Evolutionary conservation across 352 stramenopile genomes (phyloP).

Genomic region (Globisporangium recalcitrans): DNA sequence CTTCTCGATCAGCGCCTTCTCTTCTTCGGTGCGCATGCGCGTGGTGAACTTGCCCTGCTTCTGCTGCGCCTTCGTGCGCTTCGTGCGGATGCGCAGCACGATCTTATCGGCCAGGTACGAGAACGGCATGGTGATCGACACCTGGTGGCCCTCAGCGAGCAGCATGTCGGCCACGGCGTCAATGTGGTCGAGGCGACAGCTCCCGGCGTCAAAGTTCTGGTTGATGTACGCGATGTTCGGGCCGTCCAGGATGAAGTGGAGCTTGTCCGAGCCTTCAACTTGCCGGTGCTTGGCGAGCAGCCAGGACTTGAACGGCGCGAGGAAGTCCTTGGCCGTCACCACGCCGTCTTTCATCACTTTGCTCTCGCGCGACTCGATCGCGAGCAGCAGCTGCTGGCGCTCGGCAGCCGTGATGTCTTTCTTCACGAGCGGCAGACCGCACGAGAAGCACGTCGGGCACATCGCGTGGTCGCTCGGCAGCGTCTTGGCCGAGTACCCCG

Average conservation of each 20-base stretch:
- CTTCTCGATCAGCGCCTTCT: conserved; percentile 53
- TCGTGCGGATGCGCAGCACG: conserved; percentile 52
- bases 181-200: conserved; percentile 94
- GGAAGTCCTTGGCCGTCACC: conserved; percentile 45
- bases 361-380: conserved; percentile 53
- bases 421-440: conserved; percentile 40
- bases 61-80: conserved; percentile 38
- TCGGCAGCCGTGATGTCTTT: conserved; percentile 34
- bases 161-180: conserved; percentile 89
- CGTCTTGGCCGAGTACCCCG: conserved; percentile 29
- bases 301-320: conserved; percentile 66
- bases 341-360: conserved; percentile 30
- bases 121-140: conserved; percentile 74
- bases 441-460: conserved; percentile 32
- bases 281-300: conserved; percentile 33
- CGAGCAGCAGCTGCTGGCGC: conserved; percentile 36
- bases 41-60: conserved; percentile 44
- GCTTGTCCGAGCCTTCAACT: conserved; percentile 18
- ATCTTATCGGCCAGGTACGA: conserved; percentile 64
- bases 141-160: conserved; percentile 59
- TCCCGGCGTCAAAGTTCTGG: conserved; percentile 91
- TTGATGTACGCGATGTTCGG: conserved; percentile 98
- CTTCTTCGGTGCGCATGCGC: conserved; percentile 40
- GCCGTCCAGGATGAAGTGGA: conserved; percentile 92
- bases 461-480: conserved; percentile 40